phyloP scores from a whole-genome alignment of 495 filamentous ascomycete genomes.

The Clohesyomyces aquaticus region DNA sequence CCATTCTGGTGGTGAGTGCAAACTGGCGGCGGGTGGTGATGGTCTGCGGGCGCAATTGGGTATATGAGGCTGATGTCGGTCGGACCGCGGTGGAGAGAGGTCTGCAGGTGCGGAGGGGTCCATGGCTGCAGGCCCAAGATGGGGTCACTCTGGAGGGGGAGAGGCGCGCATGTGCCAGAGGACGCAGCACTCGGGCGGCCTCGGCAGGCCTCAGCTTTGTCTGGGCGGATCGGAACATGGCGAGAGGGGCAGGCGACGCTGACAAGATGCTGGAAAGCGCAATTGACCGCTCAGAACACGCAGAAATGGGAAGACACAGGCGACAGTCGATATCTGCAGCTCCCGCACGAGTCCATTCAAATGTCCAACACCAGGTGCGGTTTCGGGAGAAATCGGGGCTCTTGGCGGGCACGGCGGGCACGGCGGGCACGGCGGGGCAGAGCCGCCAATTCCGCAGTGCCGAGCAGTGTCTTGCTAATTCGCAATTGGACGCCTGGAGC shows the following conservation, averaged over 20 bases:
- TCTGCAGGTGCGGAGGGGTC: conserved; percentile 3
- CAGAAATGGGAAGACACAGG: background rate
- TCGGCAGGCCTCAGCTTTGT: conserved; percentile 34
- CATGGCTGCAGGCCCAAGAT: conserved; percentile 10
- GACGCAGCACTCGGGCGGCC: conserved; percentile 19
- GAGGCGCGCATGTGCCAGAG: conserved; percentile 33
- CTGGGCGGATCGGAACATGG: conserved; percentile 36
- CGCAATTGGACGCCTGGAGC: too few relatives aligned
- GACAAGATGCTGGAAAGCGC: background rate
- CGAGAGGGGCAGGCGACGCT: background rate
- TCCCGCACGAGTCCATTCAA: too few relatives aligned
- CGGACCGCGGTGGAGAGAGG: conserved; percentile 23
- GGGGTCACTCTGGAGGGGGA: conserved; percentile 27
- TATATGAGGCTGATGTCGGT: background rate
- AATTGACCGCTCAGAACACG: conserved; percentile 16
- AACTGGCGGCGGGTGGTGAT: conserved; percentile 19
- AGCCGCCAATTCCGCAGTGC: too few relatives aligned
- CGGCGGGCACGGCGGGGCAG: too few relatives aligned
- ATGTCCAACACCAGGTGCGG: background rate
- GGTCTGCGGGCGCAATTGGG: conserved; percentile 8
- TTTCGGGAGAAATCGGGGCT: background rate
- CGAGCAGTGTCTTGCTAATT: too few relatives aligned
- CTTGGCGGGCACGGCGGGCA: background rate
- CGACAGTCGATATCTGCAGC: too few relatives aligned
- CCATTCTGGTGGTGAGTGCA: conserved; percentile 40